Percentiles rank a stretch among this genome's conserved stretches.
Evolutionary conservation across 768 basidiomycete genomes (phyloP).

Genomic region (Amanita polypyramis): DNA sequence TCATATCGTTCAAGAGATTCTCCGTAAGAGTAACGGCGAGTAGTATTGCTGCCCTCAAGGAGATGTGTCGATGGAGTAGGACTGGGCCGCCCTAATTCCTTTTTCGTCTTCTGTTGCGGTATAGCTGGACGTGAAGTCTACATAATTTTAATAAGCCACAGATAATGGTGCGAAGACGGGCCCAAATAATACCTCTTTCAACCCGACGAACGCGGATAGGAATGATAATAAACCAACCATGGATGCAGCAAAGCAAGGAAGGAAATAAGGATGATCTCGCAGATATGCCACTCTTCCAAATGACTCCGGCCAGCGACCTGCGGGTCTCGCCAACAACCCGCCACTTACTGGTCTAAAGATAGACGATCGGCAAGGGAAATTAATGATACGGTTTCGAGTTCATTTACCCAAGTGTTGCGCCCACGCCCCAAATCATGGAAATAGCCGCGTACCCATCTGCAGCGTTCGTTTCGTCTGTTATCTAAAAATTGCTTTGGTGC

Average conservation of each 20-base stretch:
- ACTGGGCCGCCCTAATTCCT: no score
- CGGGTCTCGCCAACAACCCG: constrained; percentile 21
- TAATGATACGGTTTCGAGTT: constrained; percentile 5
- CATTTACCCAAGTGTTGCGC: constrained; percentile 20
- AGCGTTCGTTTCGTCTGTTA: constrained; percentile 27
- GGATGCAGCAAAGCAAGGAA: constrained; percentile 22
- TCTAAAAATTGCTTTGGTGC: constrained; percentile 23
- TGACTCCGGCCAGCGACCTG: constrained; percentile 16
- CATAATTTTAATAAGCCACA: no score
- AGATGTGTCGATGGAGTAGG: no score
- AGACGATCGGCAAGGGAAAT: neutral
- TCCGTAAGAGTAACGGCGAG: no score
- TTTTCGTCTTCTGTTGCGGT: no score
- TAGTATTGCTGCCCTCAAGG: no score
- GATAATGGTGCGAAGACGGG: neutral
- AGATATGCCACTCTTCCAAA: constrained; percentile 17
- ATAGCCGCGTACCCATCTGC: constrained; percentile 25
- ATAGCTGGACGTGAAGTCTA: no score
- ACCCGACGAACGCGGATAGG: constrained; percentile 12
- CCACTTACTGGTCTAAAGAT: constrained; percentile 17
- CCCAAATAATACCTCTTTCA: constrained; percentile 18
- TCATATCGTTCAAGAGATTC: no score
- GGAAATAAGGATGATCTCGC: constrained; percentile 23
- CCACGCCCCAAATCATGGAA: constrained; percentile 25
- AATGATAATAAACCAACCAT: constrained; percentile 14